These are phyloP conservation scores for Vigna nakashimae DNA, from an alignment of 306 rosid genomes.

Conservation along the genomic window DNA sequence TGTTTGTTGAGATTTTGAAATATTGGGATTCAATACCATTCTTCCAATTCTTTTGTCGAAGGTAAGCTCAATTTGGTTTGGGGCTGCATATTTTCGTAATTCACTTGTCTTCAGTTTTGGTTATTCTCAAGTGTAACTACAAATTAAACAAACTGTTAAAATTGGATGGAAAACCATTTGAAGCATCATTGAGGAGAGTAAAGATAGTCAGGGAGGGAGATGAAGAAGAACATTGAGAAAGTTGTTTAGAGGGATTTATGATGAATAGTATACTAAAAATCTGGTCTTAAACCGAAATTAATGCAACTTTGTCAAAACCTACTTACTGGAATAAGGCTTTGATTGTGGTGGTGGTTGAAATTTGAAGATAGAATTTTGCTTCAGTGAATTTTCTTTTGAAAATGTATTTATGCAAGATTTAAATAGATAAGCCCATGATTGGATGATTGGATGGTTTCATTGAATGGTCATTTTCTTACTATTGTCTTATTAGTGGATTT, in stretches of 20 bases:
- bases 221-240: neutral
- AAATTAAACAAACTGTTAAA: neutral
- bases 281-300: neutral
- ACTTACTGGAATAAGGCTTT: neutral
- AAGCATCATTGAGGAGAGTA: neutral
- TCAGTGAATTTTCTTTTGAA: neutral
- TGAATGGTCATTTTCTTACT: neutral
- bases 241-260: neutral
- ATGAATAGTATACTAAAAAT: neutral
- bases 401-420: neutral
- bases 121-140: neutral
- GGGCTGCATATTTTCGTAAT: neutral
- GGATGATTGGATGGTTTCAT: conserved; percentile 15
- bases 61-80: conserved; percentile 11
- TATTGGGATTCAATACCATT: neutral
- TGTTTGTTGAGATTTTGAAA: conserved; percentile 15
- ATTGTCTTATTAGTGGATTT: conserved; percentile 43
- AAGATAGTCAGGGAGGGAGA: neutral
- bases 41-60: neutral
- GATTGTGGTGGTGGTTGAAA: neutral
- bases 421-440: neutral
- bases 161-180: neutral
- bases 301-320: neutral
- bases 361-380: neutral
- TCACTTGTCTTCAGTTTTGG: neutral